Evolutionary conservation across 129 eudicot species (phyloP), one percentile per base, ranked within the genome.

Genomic region (Tagetes patula): DNA sequence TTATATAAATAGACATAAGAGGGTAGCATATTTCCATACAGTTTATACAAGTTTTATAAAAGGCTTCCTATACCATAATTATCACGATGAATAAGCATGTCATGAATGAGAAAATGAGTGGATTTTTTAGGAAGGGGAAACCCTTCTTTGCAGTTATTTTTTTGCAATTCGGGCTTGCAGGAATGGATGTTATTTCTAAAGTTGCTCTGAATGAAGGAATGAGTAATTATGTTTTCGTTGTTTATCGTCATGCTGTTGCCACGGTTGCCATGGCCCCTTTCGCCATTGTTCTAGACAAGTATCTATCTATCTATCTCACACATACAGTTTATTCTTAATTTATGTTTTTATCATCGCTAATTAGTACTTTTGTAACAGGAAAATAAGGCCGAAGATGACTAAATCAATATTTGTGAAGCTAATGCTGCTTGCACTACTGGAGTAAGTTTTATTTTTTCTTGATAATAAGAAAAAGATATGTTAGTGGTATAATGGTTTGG

Each of bases 361-460:
- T 54, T 50, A 46, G 69, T 53, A 37, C 33, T 56, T 73, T 66
- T 69, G 68, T 77, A 56, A 70, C 86, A 92, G 98, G 86, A 93
- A 93, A 81, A 65, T 77, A 80, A 81, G 98, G 74, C 98, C 98
- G 0, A 87, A 86, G 82, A 90, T 93, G 98, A 93, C 95, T 3
- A 59, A 49, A 12, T 30, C 91, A 37, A 78, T 83, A 49, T 90
- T 93, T 55, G 67, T 47, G 60, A 90, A 90, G 82, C 75, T 93
- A 67, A 47, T 93, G 81, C 75, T 86, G 38, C 87, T 93, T 9
- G 83, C 87, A 65, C 63, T 93, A 45, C 69, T 93, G 53, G 96
- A 93, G 98, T 90, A 81, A 81, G 92, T 83, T 74, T 67, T 34
- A n/a, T 6, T 70, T 56, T 59, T 58, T 39, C 48, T 14, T 30